Evolutionary conservation across 306 rosid genomes (phyloP), one percentile per base, ranked within the genome.

Genomic region (Clitoria ternatea): DNA sequence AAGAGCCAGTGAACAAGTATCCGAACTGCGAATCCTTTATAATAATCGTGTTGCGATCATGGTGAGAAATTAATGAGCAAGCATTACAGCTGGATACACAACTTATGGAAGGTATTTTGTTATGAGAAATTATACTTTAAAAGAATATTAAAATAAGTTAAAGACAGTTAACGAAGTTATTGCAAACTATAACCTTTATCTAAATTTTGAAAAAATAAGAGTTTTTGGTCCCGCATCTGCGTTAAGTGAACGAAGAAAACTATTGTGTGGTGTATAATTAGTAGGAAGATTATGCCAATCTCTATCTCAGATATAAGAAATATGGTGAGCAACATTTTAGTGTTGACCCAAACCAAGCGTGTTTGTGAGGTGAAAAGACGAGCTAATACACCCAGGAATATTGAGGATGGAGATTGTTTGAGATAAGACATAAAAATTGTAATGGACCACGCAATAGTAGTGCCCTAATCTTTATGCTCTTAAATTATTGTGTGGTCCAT

Each of bases 401-500:
- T 76, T 48, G 69, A 73, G 78, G 81, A 85, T 27, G 66, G 62
- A 73, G 85, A 81, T 80, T 7, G 75, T 71, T 66, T 54, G 20
- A 36, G 50, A 76, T 76, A 80, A 76, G 81, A 68, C 45, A 49
- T 40, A 5, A 76, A 70, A 69, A 74, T 37, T 49, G 19, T 13
- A 65, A 62, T 61, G 93, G 93, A 88, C 90, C 93, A 83, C 92
- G 55, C 72, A 53, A 57, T 64, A 40, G 59, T 60, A 77, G 77
- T 89, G 61, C 79, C 83, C 63, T 73, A 69, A 69, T 77, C 80
- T 77, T 89, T 85, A 85, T 84, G 84, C 84, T 71, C 74, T 85
- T 36, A 85, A 69, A 81, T 89, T 72, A 82, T 79, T 66, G 74
- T 57, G 92, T 83, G 95, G 96, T 86, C 92, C 92, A 77, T 78